Percentiles rank a stretch among this genome's conserved stretches.
phyloP scores from a whole-genome alignment of 2,329 filamentous ascomycete genomes.

The Penicillium concentricum region DNA sequence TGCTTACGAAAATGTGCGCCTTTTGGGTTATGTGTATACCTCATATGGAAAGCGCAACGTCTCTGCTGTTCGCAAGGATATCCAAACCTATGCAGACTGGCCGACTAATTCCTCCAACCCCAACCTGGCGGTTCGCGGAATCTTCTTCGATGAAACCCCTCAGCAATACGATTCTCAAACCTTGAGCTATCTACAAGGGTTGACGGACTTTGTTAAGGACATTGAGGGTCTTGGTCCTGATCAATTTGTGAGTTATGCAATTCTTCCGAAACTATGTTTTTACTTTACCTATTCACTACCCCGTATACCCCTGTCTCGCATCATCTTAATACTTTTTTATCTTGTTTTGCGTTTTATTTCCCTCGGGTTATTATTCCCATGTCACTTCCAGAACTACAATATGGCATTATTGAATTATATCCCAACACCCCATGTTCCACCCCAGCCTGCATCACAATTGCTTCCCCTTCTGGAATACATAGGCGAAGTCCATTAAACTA shows the following conservation, averaged over 20 bases:
- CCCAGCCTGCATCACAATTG: neutral
- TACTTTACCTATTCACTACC: neutral
- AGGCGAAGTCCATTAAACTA: slow-evolving; percentile 13
- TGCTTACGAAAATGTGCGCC: slow-evolving; percentile 48
- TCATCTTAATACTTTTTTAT: neutral
- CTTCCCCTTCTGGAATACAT: slow-evolving; percentile 4
- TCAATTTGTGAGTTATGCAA: slow-evolving; percentile 36
- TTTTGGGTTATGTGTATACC: slow-evolving; percentile 53
- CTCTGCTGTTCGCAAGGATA: slow-evolving; percentile 44
- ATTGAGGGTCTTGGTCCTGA: slow-evolving; percentile 35
- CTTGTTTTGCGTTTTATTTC: neutral
- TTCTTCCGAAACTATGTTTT: neutral
- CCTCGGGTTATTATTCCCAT: neutral
- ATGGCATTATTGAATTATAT: neutral
- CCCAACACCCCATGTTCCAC: neutral
- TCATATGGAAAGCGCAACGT: slow-evolving; percentile 47
- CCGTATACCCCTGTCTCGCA: slow-evolving; percentile 2
- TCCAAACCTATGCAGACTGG: slow-evolving; percentile 49
- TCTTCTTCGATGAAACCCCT: slow-evolving; percentile 53
- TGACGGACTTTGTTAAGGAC: slow-evolving; percentile 34
- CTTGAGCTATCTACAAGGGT: slow-evolving; percentile 34
- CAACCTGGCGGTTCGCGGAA: slow-evolving; percentile 45
- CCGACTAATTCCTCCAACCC: slow-evolving; percentile 34
- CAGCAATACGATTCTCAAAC: slow-evolving; percentile 34
- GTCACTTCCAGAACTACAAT: neutral